These are phyloP conservation scores for Cerioporus squamosus DNA, from an alignment of 1,284 basidiomycete genomes.

Conservation along the genomic window DNA sequence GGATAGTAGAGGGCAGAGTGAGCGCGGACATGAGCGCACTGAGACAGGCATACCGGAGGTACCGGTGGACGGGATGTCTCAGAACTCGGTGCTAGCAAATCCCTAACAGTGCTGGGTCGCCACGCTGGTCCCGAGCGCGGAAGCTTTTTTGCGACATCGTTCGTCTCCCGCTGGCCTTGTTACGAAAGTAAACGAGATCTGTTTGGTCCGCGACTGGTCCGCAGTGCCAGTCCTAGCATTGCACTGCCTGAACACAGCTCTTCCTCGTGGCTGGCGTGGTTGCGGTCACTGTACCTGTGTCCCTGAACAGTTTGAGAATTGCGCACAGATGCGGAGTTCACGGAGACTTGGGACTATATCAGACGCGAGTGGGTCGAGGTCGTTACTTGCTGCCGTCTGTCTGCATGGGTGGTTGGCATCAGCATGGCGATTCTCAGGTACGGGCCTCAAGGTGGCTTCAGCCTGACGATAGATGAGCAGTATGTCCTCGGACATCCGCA, in stretches of 20 bases:
- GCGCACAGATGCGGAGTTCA: not conserved
- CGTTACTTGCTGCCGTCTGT: constrained; percentile 10
- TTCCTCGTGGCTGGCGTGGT: constrained; percentile 14
- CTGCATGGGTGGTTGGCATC: constrained; percentile 1
- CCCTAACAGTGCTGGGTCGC: not conserved
- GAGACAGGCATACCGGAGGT: not conserved
- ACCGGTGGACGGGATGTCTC: constrained; percentile 8
- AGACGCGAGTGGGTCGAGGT: constrained; percentile 1
- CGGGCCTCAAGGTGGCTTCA: not conserved
- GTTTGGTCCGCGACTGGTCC: not conserved
- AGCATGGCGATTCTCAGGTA: constrained; percentile 10
- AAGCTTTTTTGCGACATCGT: constrained; percentile 1
- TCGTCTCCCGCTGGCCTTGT: not conserved
- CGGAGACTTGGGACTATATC: not conserved
- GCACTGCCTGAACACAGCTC: constrained; percentile 19
- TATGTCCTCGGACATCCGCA: constrained; percentile 17
- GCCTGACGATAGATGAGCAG: not conserved
- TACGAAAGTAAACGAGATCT: constrained; percentile 2
- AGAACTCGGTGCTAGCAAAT: not conserved
- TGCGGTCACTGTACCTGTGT: constrained; percentile 17
- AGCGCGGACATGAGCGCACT: not conserved
- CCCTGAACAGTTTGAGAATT: not conserved
- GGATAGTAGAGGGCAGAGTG: not conserved
- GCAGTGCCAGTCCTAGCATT: not conserved
- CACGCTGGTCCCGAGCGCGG: constrained; percentile 1